phyloP scores from a whole-genome alignment of 768 basidiomycete species.

The Scleroderma citrinum region DNA sequence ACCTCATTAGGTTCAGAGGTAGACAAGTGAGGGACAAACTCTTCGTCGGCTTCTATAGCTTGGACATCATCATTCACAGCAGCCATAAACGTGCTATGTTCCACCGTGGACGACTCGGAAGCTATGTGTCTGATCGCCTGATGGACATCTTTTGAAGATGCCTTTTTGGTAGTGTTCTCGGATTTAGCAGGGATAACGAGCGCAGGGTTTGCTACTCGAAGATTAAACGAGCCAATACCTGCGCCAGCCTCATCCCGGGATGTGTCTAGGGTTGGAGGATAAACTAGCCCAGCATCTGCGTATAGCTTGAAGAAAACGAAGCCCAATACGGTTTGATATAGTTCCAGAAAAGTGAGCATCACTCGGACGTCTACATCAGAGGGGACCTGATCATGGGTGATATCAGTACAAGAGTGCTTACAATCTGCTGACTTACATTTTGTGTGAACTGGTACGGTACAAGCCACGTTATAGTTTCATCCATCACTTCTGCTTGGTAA shows the following conservation, averaged over 20 bases:
- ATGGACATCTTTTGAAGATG: conserved; percentile 52
- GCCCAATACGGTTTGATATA: conserved; percentile 93
- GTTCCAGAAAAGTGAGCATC: conserved; percentile 95
- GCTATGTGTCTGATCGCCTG: conserved; percentile 44
- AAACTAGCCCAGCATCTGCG: conserved; percentile 85
- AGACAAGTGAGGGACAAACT: conserved; percentile 62
- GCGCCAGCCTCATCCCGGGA: conserved; percentile 81
- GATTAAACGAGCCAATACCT: conserved; percentile 80
- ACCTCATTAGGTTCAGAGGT: conserved; percentile 40
- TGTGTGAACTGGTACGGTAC: conserved; percentile 98
- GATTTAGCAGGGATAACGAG: conserved; percentile 14
- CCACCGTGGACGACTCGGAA: conserved; percentile 13
- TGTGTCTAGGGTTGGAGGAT: conserved; percentile 87
- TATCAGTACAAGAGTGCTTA: conserved; percentile 4
- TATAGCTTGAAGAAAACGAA: conserved; percentile 99
- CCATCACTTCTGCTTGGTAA: conserved; percentile 93
- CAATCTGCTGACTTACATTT: conserved; percentile 46
- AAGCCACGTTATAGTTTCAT: conserved; percentile 91
- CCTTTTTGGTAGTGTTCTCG: conserved; percentile 24
- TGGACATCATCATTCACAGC: conserved; percentile 26
- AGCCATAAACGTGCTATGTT: conserved; percentile 37
- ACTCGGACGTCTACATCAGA: conserved; percentile 95
- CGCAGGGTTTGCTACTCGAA: conserved; percentile 46
- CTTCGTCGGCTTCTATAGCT: conserved; percentile 44
- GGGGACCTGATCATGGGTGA: conserved; percentile 58